These are phyloP conservation scores for Candida ponderosae DNA, from an alignment of 805 yeast genomes.

Conservation along the genomic window DNA sequence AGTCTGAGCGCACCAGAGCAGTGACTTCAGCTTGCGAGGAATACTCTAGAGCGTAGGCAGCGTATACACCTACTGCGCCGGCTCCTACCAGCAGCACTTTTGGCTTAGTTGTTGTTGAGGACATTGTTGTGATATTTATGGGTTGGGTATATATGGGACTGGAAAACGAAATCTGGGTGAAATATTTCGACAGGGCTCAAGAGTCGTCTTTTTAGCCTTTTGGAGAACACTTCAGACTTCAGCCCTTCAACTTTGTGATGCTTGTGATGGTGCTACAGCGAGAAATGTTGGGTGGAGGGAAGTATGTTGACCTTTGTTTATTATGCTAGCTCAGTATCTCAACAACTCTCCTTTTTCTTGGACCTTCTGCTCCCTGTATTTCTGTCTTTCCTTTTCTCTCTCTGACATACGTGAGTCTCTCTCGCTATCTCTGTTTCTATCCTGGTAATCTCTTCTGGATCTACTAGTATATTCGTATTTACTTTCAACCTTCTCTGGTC, in stretches of 20 bases:
- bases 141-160: too few species aligned
- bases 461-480: conserved; percentile 16
- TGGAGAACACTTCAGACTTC: too few species aligned
- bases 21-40: conserved; percentile 44
- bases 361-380: conserved; percentile 6
- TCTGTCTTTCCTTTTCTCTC: conserved; percentile 13
- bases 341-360: conserved; percentile 1
- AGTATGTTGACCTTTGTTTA: too few species aligned
- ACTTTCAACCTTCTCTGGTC: background rate
- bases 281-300: too few species aligned
- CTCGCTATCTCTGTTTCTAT: conserved; percentile 17
- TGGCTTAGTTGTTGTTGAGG: background rate
- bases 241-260: too few species aligned
- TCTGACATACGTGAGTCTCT: conserved; percentile 13
- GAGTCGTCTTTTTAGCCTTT: too few species aligned
- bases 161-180: too few species aligned
- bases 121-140: background rate
- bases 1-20: conserved; percentile 54
- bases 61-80: conserved; percentile 77
- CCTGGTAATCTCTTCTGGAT: conserved; percentile 13
- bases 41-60: conserved; percentile 51
- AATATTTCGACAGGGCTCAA: too few species aligned
- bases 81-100: conserved; percentile 57
- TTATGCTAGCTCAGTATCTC: conserved; percentile 1
- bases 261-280: too few species aligned